Base-by-base conservation (phyloP, 78 protist genomes). In the Dictyostelium capitatum region DNA sequence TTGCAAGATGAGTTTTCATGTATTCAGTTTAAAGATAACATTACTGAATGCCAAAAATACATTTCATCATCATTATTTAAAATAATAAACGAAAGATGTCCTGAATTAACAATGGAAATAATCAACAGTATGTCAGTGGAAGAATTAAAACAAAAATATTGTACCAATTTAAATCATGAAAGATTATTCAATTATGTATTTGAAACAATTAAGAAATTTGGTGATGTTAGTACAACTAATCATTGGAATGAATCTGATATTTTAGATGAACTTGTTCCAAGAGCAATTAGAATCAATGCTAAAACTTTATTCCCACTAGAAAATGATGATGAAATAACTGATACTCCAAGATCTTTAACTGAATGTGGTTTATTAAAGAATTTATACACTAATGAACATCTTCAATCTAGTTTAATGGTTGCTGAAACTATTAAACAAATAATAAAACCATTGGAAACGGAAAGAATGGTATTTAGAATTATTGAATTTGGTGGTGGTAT, bases 401-500 rank as follows among this genome's bases (percentile, higher is more conserved):
- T n/a, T n/a, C n/a, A n/a, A n/a, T n/a, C n/a, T n/a, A n/a, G n/a
- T n/a, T n/a, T n/a, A n/a, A n/a, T n/a, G n/a, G 72, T 74, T 74
- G 37, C 37, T 37, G 32, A 74, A 12, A 32, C 23, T 4, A 47
- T 74, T 48, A 74, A 23, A 50, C 51, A 75, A 75, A 20, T 12
- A 11, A 75, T 75, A 6, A 48, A 48, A 48, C 73, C 73, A 30
- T 14, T 64, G 7, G 6, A 28, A 2, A 64, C 25, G 25, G 81
- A 75, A 25, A 75, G 23, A 14, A 12, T 25, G 81, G 81, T 75
- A 23, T 25, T 75, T 4, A 75, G 81, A 75, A 75, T 75, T 23
- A 5, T 75, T 11, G 81, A 75, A 28, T 48, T 75, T 43, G 81
- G 81, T 10, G 62, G 81, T 75, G 81, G 81, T 12, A 53, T 47